These are phyloP conservation scores for Inga leiocalycina DNA, from an alignment of 306 rosid species.

Conservation along the genomic window DNA sequence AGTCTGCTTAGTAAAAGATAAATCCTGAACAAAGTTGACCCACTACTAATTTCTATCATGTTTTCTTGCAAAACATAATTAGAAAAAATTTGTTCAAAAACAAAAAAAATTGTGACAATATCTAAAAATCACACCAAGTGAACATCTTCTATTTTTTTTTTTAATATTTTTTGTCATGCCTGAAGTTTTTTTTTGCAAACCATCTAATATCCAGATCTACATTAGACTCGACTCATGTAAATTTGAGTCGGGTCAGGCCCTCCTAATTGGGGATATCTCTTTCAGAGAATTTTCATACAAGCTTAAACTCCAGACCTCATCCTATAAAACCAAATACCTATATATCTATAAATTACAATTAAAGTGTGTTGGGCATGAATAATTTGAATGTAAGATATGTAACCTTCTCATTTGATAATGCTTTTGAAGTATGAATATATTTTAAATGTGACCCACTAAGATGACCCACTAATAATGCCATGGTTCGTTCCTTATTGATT, in stretches of 20 bases:
- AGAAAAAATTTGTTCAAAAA: not conserved
- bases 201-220: not conserved
- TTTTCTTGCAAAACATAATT: not conserved
- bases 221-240: not conserved
- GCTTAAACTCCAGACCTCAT: not conserved
- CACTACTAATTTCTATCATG: not conserved
- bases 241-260: not conserved
- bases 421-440: not conserved
- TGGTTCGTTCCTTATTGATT: not conserved
- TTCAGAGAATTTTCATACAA: not conserved
- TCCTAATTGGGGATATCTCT: not conserved
- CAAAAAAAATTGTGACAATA: too few species aligned
- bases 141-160: not conserved
- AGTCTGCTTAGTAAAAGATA: not conserved
- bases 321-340: too few species aligned
- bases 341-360: too few species aligned
- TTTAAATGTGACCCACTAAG: not conserved
- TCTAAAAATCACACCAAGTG: not conserved
- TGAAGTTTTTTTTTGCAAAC: not conserved
- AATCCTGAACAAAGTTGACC: not conserved
- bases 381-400: not conserved
- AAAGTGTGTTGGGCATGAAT: not conserved
- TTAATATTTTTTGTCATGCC: not conserved
- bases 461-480: not conserved
- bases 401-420: not conserved